Base-by-base conservation (phyloP, 2,329 filamentous ascomycete species). In the Pseudonectria buxi region DNA sequence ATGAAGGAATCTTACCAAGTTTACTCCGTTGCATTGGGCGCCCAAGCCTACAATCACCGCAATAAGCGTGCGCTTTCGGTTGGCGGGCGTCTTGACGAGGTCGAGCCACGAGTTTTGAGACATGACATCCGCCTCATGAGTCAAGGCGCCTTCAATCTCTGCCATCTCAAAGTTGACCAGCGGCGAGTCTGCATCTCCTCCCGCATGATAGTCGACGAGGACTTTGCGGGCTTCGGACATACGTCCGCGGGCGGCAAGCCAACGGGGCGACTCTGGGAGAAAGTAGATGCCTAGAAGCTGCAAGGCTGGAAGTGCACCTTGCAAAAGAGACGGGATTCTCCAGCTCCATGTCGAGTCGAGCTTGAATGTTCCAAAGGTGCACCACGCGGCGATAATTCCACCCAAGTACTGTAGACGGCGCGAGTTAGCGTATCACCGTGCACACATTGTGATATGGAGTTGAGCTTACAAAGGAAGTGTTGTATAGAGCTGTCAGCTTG, bases 101-200 rank as follows among this genome's bases (percentile, higher is more conserved):
- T 65, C 57, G 37, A 65, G 57, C 16, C 55, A 46, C 40, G 39
- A 64, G 55, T 39, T 65, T 49, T 26, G 61, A 39, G 42, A 64
- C 57, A 51, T 50, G 28, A 39, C 35, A 51, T 48, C 47, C 9
- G 55, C 46, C 56, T 56, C 30, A 45, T 52, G 35, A 13, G 58
- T 51, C 29, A 66, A 27, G 25, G 58, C 53, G 15, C 55, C 41
- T 14, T 57, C 44, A 45, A 68, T 68, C 35, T 68, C 63, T 10
- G 55, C 56, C 51, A 67, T 57, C 39, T 68, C 59, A 6, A 67
- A 55, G 1, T 49, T 40, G 0, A 69, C 65, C 3, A 70, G 56
- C 1, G 62, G 59, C 10, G 66, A 58, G 11, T 54, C 39, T 0
- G 48, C 39, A 29, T 69, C 61, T 2, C 63, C 64, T 13, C 66